phyloP scores from a whole-genome alignment of 495 filamentous ascomycete genomes.

The Daldinia childiae region DNA sequence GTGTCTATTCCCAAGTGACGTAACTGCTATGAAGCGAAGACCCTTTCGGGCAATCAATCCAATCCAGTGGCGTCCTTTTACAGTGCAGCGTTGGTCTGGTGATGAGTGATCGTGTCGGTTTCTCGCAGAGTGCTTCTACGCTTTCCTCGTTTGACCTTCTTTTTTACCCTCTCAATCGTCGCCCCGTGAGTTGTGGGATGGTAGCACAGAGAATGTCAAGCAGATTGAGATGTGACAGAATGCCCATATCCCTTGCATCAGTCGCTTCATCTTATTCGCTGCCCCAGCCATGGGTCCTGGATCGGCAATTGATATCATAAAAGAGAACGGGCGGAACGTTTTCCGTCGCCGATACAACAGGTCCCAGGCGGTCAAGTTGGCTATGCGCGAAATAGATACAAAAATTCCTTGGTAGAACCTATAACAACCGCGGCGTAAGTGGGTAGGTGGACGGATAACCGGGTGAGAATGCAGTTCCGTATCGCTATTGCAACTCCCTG shows the following conservation, averaged over 20 bases:
- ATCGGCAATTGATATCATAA: conserved; percentile 45
- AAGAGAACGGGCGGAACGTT: conserved; percentile 32
- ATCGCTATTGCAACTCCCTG: conserved; percentile 32
- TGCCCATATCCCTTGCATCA: conserved; percentile 41
- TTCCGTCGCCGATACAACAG: conserved; percentile 32
- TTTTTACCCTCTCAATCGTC: conserved; percentile 18
- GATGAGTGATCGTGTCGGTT: conserved; percentile 35
- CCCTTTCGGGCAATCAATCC: conserved; percentile 32
- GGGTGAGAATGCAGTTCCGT: conserved; percentile 35
- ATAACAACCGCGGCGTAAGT: conserved; percentile 8
- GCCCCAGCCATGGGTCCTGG: conserved; percentile 43
- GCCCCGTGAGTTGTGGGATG: conserved; percentile 34
- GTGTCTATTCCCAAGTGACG: conserved; percentile 34
- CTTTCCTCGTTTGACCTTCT: not conserved
- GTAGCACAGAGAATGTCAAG: conserved; percentile 38
- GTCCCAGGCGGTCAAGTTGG: conserved; percentile 36
- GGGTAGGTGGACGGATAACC: conserved; percentile 15
- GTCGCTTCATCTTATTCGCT: conserved; percentile 39
- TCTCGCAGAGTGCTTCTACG: conserved; percentile 32
- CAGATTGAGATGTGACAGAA: conserved; percentile 44
- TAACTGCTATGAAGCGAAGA: conserved; percentile 31
- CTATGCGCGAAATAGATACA: conserved; percentile 27
- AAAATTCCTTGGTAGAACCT: conserved; percentile 9
- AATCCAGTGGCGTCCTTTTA: conserved; percentile 30
- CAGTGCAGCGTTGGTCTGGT: conserved; percentile 31